Base-by-base conservation (phyloP, 129 eudicot species). In the Mikania micrantha region DNA sequence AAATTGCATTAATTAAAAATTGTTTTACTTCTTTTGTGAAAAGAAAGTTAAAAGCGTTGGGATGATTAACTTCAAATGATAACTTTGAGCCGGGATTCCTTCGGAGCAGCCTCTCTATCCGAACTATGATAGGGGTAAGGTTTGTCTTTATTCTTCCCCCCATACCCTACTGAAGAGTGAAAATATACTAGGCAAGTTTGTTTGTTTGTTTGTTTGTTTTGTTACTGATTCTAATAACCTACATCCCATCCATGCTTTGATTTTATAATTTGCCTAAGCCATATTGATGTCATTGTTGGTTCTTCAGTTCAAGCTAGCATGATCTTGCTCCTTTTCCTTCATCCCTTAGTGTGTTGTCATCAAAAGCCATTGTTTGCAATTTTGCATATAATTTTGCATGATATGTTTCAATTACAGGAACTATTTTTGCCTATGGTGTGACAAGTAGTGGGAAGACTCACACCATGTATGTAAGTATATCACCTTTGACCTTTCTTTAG, bases 371-470 rank as follows among this genome's bases (percentile, higher is more conserved):
- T 62, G 34, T 44, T 44, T 53, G 61, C 70, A 61, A 24, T 48
- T 5, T n/a, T n/a, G 54, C 75, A 29, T 40, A 45, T 67, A 47
- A 38, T 62, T 5, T 52, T 77, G 70, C 53, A 47, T 38, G 35
- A 64, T 76, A 35, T 69, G 48, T 60, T 77, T 29, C 69, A 72
- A 56, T 69, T 44, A 24, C 83, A 93, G 99, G 99, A 73, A 93
- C 99, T 57, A 89, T 93, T 41, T 93, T 93, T 81, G 99, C 99
- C 24, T 93, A 93, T 71, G 99, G 99, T 1, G 99, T 93, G 66
- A 89, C 99, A 58, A 93, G 98, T 86, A 92, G 98, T 70, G 98
- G 98, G 69, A 92, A 92, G 87, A 92, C 98, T 25, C 98, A 92
- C 73, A 92, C 98, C 64, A 92, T 92, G 98, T 96, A 92, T 82